phyloP scores from a whole-genome alignment of 73 alveolate species.

The Effrenium voratum region DNA sequence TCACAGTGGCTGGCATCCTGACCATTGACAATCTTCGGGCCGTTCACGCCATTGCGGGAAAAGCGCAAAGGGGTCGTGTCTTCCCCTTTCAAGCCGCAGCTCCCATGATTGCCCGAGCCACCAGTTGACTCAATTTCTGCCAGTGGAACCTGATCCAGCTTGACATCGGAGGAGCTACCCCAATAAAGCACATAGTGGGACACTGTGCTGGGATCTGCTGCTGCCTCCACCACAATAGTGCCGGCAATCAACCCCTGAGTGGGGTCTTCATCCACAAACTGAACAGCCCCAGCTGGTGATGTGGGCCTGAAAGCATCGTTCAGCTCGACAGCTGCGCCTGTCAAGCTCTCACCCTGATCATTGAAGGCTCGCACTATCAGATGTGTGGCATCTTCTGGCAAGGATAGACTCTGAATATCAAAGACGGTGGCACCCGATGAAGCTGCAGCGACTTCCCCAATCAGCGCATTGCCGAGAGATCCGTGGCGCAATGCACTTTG shows the following conservation, averaged over 20 bases:
- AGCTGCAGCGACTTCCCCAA: slow-evolving; percentile 28
- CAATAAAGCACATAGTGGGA: slow-evolving; percentile 81
- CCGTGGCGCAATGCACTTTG: slow-evolving; percentile 53
- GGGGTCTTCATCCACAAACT: slow-evolving; percentile 49
- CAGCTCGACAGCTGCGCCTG: background rate
- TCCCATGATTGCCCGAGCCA: background rate
- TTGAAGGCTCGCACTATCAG: slow-evolving; percentile 25
- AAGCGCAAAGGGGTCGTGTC: slow-evolving; percentile 60
- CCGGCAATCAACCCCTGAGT: slow-evolving; percentile 30
- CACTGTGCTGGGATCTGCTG: slow-evolving; percentile 52
- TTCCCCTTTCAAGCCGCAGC: slow-evolving; percentile 55
- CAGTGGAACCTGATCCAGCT: background rate
- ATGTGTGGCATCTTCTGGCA: slow-evolving; percentile 62
- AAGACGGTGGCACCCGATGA: background rate
- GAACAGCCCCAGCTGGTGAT: background rate
- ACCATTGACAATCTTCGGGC: slow-evolving; percentile 77
- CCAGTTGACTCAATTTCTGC: background rate
- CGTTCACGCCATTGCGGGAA: slow-evolving; percentile 36
- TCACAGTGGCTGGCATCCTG: slow-evolving; percentile 66
- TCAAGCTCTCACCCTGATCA: slow-evolving; percentile 32
- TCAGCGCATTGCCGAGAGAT: slow-evolving; percentile 17
- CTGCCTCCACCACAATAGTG: slow-evolving; percentile 6
- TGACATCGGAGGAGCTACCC: slow-evolving; percentile 50
- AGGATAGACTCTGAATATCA: background rate
- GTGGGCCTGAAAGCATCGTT: slow-evolving; percentile 25